Evolutionary conservation across 495 filamentous ascomycete genomes (phyloP), one percentile per base, ranked within the genome.

Genomic region (Penicillium psychrofluorescens): DNA sequence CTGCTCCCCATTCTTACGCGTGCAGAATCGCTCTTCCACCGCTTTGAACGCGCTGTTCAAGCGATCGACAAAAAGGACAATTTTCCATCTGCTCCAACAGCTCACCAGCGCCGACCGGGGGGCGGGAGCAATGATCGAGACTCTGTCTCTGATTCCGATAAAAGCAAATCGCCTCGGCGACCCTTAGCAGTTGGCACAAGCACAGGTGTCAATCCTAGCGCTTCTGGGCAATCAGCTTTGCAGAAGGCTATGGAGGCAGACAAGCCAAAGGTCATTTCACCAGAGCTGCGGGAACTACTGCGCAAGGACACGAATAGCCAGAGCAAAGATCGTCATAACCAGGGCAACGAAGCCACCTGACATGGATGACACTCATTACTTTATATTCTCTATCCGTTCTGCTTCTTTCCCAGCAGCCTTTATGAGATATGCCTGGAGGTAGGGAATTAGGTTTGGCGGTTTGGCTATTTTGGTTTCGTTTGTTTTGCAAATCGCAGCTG

Each of bases 11-110:
- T 88, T 0, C 80, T 95, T 29, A 78, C 92, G 35, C 79, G 89
- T 35, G 92, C 92, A 10, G 92, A 97, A 64, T 76, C 78, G 0
- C 77, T 99, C 15, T 97, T 91, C 72, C 79, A 79, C 39, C 81
- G 88, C 34, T 97, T 96, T 67, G 81, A 90, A 51, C 76, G 88
- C 27, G 79, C 85, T 0, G 81, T 99, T 28, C 88, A 97, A 49
- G 84, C 86, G 7, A 81, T 92, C 31, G 92, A 99, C 58, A 77
- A 80, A 53, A 95, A 89, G 56, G 80, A 85, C 47, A 84, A 82
- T 34, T 90, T 91, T 56, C 92, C 92, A 6, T 71, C 78, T 0
- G 71, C 79, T 1, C 75, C 84, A 7, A 62, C 67, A 43, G 62
- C 77, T 27, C 63, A 75, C 27, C 80, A 81, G 47, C 68, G 79